Conservation (phyloP, 2,329 filamentous ascomycete species). For the Fusarium kyushuense region DNA sequence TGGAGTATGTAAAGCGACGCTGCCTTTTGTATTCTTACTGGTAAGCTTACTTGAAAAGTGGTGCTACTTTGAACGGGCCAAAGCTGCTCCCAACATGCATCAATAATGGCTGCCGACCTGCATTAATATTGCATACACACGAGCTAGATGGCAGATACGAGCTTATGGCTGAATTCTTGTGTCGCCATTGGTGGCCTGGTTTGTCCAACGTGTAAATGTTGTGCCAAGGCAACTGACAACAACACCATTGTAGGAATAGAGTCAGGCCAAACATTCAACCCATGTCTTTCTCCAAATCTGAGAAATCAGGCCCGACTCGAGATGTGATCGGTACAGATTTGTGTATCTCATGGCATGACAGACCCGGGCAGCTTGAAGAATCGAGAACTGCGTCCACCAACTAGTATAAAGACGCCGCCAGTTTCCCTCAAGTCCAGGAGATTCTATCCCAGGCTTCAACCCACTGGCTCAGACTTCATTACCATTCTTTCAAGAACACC, state of each 20-base stretch:
- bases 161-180: slow-evolving; percentile 33
- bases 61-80: neutral
- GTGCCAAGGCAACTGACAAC: neutral
- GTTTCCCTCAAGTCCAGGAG: neutral
- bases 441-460: slow-evolving; percentile 9
- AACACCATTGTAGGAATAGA: neutral
- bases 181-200: slow-evolving; percentile 13
- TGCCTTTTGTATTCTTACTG: neutral
- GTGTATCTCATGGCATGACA: neutral
- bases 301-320: neutral
- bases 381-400: neutral
- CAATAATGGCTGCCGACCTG: slow-evolving; percentile 37
- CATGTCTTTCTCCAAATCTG: neutral
- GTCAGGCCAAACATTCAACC: neutral
- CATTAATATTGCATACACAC: slow-evolving; percentile 37
- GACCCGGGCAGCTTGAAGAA: neutral
- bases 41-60: slow-evolving; percentile 21
- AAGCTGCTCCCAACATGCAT: slow-evolving; percentile 17
- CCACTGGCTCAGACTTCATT: slow-evolving; percentile 12
- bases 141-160: slow-evolving; percentile 34
- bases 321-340: neutral
- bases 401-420: slow-evolving; percentile 11
- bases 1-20: slow-evolving; percentile 2
- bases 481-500: slow-evolving; percentile 12
- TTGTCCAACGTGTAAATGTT: slow-evolving; percentile 11